Base-by-base conservation (phyloP, 2,329 filamentous ascomycete species). In the Ophiostoma tasmaniense region DNA sequence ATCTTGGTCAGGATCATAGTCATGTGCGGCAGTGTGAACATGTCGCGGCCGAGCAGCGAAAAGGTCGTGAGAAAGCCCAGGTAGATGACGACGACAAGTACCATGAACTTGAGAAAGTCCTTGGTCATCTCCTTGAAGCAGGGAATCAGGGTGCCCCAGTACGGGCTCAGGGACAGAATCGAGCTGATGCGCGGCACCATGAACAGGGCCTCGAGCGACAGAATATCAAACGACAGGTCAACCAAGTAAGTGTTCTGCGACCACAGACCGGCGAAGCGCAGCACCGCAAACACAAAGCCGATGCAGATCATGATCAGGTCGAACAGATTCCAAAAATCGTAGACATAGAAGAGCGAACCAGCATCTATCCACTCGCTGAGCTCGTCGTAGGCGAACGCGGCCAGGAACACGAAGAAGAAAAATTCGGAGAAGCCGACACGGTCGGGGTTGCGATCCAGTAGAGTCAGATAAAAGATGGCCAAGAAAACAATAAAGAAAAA, bases 91-190 rank as follows among this genome's bases (percentile, higher is more conserved):
- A 92, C 81, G 61, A 96, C 90, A 79, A 85, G 81, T 70, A 94
- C 76, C 75, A 87, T 85, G 76, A 95, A 96, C 75, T 93, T 93
- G 77, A 93, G 78, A 76, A 97, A 97, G 76, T 96, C 92, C 78
- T 93, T 94, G 52, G 90, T 90, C 93, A 97, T 97, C 77, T 94
- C 92, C 76, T 95, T 95, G 66, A 97, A 83, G 72, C 93, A 96
- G 0, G 93, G 93, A 70, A 97, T 93, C 66, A 95, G 78, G 0
- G 90, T 95, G 59, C 92, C 93, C 84, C 95, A 97, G 76, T 96
- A 97, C 1, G 92, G 91, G 74, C 92, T 92, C 72, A 97, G 79
- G 76, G 90, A 94, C 72, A 97, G 83, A 67, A 97, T 85, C 17
- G 93, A 96, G 79, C 90, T 96, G 73, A 96, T 90, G 71, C 91